Evolutionary conservation across 2,329 filamentous ascomycete genomes (phyloP), one percentile per base, ranked within the genome.

Genomic region (Metarhizium sp.): DNA sequence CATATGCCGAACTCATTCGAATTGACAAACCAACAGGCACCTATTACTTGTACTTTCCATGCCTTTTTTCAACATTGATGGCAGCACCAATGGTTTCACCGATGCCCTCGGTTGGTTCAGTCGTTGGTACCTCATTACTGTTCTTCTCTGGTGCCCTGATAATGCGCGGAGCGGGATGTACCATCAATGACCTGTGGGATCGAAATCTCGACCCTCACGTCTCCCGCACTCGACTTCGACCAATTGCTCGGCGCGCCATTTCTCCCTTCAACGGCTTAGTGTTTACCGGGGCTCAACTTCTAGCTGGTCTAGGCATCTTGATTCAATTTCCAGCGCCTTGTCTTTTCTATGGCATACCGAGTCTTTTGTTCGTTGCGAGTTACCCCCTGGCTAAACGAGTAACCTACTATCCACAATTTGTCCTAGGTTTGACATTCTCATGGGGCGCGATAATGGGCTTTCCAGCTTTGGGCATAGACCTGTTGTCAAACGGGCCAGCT

Each of bases 401-500:
- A 30, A 95, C 90, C 0, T 84, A 95, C 69, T 95, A 95, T 67
- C 90, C 90, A 2, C 90, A 95, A 67, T 81, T 87, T 58, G 85
- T 95, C 8, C 80, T 95, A 0, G 91, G 91, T 0, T 70, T 94
- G 53, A 91, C 89, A 1, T 95, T 95, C 68, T 92, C 88, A 4
- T 95, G 90, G 90, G 90, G 90, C 30, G 88, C 90, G 16, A 82
- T 94, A 52, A 86, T 95, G 83, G 90, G 90, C 1, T 95, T 92
- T 64, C 90, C 90, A 0, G 89, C 90, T 3, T 76, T 95, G 2
- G 89, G 88, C 2, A 73, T 94, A 40, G 88, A 92, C 60, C 68
- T 94, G n/a, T 69, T 92, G 13, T 72, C 80, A 6, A 81, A 87
- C 60, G 73, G 73, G 25, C 70, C 80, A 1, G 87, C 88, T 2